Conservation (phyloP, 768 basidiomycete genomes). For the Agaricus subrufescens region DNA sequence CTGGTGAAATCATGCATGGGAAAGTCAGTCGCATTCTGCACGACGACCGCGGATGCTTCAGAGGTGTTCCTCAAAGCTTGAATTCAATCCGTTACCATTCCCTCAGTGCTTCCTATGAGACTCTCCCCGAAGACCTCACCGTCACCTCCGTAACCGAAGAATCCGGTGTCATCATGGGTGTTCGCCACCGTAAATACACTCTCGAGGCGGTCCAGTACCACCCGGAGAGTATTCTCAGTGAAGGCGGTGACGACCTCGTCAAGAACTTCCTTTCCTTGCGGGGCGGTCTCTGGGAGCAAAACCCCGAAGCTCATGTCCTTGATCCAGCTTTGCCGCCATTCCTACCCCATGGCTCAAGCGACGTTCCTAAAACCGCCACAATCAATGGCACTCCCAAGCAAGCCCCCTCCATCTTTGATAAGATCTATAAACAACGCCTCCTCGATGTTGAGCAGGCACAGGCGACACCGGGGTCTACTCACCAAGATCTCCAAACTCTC, state of each 20-base stretch:
- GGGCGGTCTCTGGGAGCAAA: conserved; percentile 88
- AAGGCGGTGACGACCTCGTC: conserved; percentile 81
- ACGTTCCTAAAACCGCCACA: not conserved
- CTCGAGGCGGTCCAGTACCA: conserved; percentile 97
- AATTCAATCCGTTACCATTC: conserved; percentile 95
- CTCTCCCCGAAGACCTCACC: conserved; percentile 75
- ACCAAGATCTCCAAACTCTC: conserved; percentile 70
- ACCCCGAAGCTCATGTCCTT: conserved; percentile 64
- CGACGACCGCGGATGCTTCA: conserved; percentile 87
- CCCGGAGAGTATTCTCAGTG: conserved; percentile 93
- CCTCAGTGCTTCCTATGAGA: conserved; percentile 73
- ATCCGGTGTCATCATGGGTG: conserved; percentile 96
- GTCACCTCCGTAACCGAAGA: conserved; percentile 85
- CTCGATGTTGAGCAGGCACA: conserved; percentile 75
- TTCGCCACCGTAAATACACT: conserved; percentile 82
- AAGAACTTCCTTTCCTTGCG: conserved; percentile 84
- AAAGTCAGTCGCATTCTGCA: conserved; percentile 84
- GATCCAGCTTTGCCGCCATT: conserved; percentile 58
- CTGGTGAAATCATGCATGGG: conserved; percentile 98
- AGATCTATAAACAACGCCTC: conserved; percentile 82
- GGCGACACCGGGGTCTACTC: conserved; percentile 70
- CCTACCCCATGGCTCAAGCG: conserved; percentile 37
- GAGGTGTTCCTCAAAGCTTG: conserved; percentile 76
- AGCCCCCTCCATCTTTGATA: conserved; percentile 78
- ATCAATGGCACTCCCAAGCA: conserved; percentile 22